phyloP scores from a whole-genome alignment of 2,329 filamentous ascomycete genomes.

The Mycosphaerella sp. region DNA sequence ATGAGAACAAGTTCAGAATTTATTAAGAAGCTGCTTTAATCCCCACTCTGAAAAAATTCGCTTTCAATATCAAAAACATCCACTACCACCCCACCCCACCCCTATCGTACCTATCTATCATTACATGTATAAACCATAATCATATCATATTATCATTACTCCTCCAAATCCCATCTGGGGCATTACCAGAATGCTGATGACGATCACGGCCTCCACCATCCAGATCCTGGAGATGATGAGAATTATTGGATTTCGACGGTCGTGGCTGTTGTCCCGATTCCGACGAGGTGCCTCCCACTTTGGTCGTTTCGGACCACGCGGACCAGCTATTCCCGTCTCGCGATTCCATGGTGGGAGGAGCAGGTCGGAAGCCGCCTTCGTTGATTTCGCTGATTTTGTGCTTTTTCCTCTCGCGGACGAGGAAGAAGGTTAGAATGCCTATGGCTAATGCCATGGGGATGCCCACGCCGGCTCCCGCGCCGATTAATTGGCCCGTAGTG shows the following conservation, averaged over 20 bases:
- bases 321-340: slow-evolving; percentile 10
- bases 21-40: no score
- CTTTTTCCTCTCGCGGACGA: slow-evolving; percentile 4
- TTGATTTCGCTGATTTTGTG: slow-evolving; percentile 2
- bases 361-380: slow-evolving; percentile 1
- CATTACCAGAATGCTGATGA: background rate
- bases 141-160: background rate
- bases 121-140: background rate
- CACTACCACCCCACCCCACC: no score
- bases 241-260: background rate
- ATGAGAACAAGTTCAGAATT: no score
- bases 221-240: background rate
- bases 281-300: background rate
- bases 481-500: slow-evolving; percentile 3
- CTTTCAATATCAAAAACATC: no score
- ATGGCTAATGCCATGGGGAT: slow-evolving; percentile 10
- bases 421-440: slow-evolving; percentile 3
- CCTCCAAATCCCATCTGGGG: background rate
- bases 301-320: slow-evolving; percentile 9
- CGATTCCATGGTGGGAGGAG: background rate
- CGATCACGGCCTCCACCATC: background rate
- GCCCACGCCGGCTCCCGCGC: slow-evolving; percentile 4
- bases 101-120: no score
- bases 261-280: background rate
- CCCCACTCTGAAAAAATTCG: no score